A percentile compares a stretch with the other conserved stretches of the same genome.
Evolutionary conservation across 1,139 yeast genomes (phyloP).

Genomic region (Schizosaccharomyces versatilis): DNA sequence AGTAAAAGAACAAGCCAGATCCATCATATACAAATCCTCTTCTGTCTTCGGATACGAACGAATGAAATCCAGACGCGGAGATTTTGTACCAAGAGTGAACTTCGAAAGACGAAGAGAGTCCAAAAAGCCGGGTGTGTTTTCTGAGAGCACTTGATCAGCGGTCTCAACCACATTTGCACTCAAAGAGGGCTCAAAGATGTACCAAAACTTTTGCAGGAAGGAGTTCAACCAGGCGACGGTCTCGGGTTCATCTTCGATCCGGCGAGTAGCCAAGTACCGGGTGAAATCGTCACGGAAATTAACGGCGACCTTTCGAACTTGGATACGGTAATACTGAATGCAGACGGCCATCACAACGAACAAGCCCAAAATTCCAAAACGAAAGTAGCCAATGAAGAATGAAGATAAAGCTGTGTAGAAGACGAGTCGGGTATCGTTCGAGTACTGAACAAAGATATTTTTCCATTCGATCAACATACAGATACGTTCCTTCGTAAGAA

Average conservation of each 20-base stretch:
- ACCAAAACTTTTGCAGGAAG: constrained; percentile 78
- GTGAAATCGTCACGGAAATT: constrained; percentile 57
- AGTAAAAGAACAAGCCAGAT: constrained; percentile 73
- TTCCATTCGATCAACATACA: neutral
- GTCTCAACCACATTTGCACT: constrained; percentile 68
- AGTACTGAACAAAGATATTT: constrained; percentile 68
- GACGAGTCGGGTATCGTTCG: constrained; percentile 56
- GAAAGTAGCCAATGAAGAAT: constrained; percentile 57
- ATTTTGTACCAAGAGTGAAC: constrained; percentile 82
- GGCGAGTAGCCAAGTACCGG: constrained; percentile 59
- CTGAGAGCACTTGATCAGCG: constrained; percentile 60
- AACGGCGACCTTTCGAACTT: constrained; percentile 58
- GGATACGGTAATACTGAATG: constrained; percentile 55
- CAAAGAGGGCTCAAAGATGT: constrained; percentile 69
- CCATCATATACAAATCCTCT: constrained; percentile 87
- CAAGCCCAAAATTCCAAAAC: constrained; percentile 59
- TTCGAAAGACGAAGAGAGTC: constrained; percentile 67
- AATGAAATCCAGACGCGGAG: constrained; percentile 76
- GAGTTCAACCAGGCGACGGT: constrained; percentile 87
- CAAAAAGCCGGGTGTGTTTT: constrained; percentile 51
- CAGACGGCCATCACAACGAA: constrained; percentile 42
- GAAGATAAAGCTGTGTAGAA: constrained; percentile 45
- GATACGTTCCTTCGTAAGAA: no score
- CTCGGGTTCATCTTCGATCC: constrained; percentile 72
- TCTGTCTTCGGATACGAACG: constrained; percentile 73